These are phyloP conservation scores for Schwanniomyces occidentalis DNA, from an alignment of 805 yeast species.

Conservation along the genomic window DNA sequence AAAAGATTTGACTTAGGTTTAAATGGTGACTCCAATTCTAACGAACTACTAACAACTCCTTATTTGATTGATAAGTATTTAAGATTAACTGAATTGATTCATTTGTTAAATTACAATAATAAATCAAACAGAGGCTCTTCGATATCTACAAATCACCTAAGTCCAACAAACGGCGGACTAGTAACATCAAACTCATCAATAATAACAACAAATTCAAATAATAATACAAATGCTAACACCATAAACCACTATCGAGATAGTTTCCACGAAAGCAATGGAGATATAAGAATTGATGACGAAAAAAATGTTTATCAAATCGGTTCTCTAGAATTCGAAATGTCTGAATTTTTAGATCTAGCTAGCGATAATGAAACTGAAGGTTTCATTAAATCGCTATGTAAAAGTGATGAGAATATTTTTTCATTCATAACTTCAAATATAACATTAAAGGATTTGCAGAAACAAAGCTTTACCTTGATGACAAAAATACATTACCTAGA, in stretches of 20 bases:
- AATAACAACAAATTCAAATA: conserved; percentile 7
- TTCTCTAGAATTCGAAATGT: conserved; percentile 51
- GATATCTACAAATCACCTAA: conserved; percentile 1
- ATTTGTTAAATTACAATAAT: conserved; percentile 35
- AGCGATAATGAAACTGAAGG: conserved; percentile 55
- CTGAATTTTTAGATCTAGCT: conserved; percentile 45
- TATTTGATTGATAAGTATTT: conserved; percentile 66
- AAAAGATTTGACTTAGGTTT: conserved; percentile 59
- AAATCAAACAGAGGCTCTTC: not conserved
- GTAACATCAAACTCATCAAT: conserved; percentile 10
- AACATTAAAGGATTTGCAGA: conserved; percentile 43
- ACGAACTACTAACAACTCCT: conserved; percentile 68
- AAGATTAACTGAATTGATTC: conserved; percentile 58
- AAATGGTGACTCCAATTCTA: conserved; percentile 47
- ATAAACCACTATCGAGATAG: too few species aligned
- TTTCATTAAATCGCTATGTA: conserved; percentile 46
- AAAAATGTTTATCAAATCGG: conserved; percentile 43
- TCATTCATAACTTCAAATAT: conserved; percentile 45
- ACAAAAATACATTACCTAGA: conserved; percentile 31
- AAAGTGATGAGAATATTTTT: conserved; percentile 30
- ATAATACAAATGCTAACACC: conserved; percentile 4
- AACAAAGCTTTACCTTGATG: conserved; percentile 35
- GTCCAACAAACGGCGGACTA: conserved; percentile 3
- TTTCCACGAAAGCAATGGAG: conserved; percentile 13
- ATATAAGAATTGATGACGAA: conserved; percentile 23